A percentile compares a stretch with the other conserved stretches of the same genome.
Conservation (phyloP, 345 rosid species). For the Conringia planisiliqua region DNA sequence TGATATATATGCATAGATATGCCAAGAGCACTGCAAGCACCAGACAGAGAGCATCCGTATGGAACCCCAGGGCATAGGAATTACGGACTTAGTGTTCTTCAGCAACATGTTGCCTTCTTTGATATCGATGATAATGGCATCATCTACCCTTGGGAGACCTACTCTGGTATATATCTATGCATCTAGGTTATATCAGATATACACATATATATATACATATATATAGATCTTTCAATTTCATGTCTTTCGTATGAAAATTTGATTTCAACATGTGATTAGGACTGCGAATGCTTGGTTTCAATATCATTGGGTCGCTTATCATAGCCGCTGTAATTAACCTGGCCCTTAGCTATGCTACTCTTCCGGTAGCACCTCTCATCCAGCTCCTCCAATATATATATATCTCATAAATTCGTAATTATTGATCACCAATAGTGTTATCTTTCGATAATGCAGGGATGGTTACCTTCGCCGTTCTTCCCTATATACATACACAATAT, state of each 20-base stretch:
- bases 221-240: background rate
- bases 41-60: constrained; percentile 71
- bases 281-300: constrained; percentile 64
- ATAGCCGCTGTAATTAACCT: constrained; percentile 49
- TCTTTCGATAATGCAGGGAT: constrained; percentile 42
- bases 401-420: background rate
- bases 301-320: constrained; percentile 49
- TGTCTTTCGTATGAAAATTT: background rate
- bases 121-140: constrained; percentile 79
- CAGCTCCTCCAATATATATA: background rate
- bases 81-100: constrained; percentile 67
- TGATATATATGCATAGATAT: constrained; percentile 43
- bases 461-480: constrained; percentile 81
- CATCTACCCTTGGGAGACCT: constrained; percentile 97
- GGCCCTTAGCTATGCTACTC: constrained; percentile 62
- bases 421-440: background rate
- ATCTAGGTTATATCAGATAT: background rate
- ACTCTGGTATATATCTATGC: constrained; percentile 40
- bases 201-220: background rate
- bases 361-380: constrained; percentile 42
- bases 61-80: constrained; percentile 70
- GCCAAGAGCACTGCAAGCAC: constrained; percentile 83
- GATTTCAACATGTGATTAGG: constrained; percentile 39
- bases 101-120: constrained; percentile 87
- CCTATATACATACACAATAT: constrained; percentile 80